These are phyloP conservation scores for Ceriops decandra DNA, from an alignment of 345 rosid species.

Conservation along the genomic window DNA sequence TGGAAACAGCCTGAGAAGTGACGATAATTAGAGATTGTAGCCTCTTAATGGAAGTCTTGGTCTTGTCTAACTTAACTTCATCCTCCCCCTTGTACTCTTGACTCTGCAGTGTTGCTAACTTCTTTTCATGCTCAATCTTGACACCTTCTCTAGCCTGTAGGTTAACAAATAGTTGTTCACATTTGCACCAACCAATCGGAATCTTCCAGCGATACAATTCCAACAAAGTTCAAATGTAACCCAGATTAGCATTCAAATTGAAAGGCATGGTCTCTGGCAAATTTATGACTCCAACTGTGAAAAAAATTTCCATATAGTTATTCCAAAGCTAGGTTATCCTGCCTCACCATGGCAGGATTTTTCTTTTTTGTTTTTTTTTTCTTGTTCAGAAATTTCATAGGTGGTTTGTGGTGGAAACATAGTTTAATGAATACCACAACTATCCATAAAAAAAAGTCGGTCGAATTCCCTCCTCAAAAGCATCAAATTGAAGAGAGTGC, in stretches of 20 bases:
- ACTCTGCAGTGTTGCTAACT: slow-evolving; percentile 76
- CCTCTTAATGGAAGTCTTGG: slow-evolving; percentile 66
- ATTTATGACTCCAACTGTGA: neutral
- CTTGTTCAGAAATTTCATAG: too few species aligned
- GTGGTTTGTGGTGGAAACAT: too few species aligned
- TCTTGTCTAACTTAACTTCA: slow-evolving; percentile 79
- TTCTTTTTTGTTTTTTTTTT: too few species aligned
- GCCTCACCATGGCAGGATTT: neutral
- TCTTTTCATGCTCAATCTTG: slow-evolving; percentile 84
- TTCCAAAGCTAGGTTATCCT: neutral
- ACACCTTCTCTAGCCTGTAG: slow-evolving; percentile 79
- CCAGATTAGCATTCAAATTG: too few species aligned
- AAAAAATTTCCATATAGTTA: too few species aligned
- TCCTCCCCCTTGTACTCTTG: slow-evolving; percentile 92
- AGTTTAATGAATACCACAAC: too few species aligned
- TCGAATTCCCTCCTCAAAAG: too few species aligned
- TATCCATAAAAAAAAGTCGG: too few species aligned
- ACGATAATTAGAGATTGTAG: slow-evolving; percentile 74
- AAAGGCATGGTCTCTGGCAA: too few species aligned
- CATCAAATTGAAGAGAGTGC: too few species aligned
- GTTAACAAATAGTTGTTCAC: slow-evolving; percentile 6
- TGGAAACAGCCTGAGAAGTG: slow-evolving; percentile 81
- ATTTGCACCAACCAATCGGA: slow-evolving; percentile 8
- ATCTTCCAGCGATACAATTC: neutral
- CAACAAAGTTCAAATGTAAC: too few species aligned